phyloP scores from a whole-genome alignment of 1,284 basidiomycete species.

The Leccinum colubrinum region DNA sequence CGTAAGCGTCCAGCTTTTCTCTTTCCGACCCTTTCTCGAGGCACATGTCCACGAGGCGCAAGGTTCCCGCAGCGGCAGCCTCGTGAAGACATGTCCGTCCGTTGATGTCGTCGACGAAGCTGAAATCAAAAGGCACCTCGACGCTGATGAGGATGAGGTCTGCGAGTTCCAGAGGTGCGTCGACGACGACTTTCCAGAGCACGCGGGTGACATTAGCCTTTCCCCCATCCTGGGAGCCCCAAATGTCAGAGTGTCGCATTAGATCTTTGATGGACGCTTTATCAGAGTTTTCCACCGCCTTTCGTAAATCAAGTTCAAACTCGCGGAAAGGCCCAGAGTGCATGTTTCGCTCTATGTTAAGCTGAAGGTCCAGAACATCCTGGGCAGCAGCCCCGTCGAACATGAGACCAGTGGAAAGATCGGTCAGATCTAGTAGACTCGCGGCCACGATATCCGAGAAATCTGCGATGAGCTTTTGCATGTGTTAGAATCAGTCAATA shows the following conservation, averaged over 20 bases:
- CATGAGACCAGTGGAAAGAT: conserved; percentile 72
- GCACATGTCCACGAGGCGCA: conserved; percentile 83
- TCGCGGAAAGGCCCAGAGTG: conserved; percentile 79
- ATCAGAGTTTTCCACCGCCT: conserved; percentile 66
- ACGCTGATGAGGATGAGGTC: conserved; percentile 75
- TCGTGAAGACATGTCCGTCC: conserved; percentile 95
- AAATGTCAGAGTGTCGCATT: conserved; percentile 67
- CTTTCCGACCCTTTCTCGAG: conserved; percentile 70
- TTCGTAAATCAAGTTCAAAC: conserved; percentile 82
- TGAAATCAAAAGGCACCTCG: conserved; percentile 77
- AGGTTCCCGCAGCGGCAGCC: conserved; percentile 82
- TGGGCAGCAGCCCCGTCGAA: conserved; percentile 62
- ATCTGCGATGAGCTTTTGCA: conserved; percentile 79
- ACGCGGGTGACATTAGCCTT: conserved; percentile 78
- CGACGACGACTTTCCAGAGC: conserved; percentile 87
- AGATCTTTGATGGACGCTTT: conserved; percentile 64
- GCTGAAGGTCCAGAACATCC: conserved; percentile 69
- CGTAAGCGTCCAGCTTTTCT: conserved; percentile 82
- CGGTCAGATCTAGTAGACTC: conserved; percentile 90
- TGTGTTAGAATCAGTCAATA: conserved; percentile 11
- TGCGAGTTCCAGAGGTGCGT: conserved; percentile 70
- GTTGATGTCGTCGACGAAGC: conserved; percentile 96
- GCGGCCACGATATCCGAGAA: conserved; percentile 93
- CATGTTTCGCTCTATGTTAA: conserved; percentile 60
- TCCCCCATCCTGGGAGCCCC: conserved; percentile 56